Evolutionary conservation across 768 basidiomycete genomes (phyloP), one percentile per base, ranked within the genome.

Genomic region (Rhizopogon salebrosus): DNA sequence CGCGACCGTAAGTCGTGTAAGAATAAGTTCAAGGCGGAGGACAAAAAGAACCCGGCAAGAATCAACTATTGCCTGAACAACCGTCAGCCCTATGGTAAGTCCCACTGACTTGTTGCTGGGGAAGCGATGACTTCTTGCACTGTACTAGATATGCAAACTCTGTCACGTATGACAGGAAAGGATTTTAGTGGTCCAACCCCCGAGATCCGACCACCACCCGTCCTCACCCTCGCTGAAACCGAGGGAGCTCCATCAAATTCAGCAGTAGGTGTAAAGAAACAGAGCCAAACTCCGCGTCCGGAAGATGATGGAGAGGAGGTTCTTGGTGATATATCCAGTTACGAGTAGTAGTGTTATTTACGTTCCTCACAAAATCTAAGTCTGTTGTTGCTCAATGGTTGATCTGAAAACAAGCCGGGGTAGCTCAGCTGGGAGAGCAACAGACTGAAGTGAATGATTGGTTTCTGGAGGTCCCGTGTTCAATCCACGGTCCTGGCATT

Each of bases 11-110:
- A 88, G 62, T 85, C 92, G 24, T 92, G 94, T 68, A 93, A 92
- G 70, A 88, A 90, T 67, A 95, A 95, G 64, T 95, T 93, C 74
- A 94, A 91, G 61, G 78, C 84, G 0, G 94, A 95, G 66, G 92
- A 94, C 65, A 89, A 80, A 70, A 83, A 80, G 64, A 86, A 94
- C 64, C 77, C 83, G 26, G 78, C 76, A n/a, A 76, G 85, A 42
- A 88, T 95, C 52, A 86, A 84, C 54, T 75, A 80, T 55, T 87
- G 84, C 63, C 70, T 95, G n/a, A 82, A 82, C 54, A 84, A 87
- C 60, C 80, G 82, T 57, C 76, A 80, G 39, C 89, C 90, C 49
- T 88, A 89, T 57, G 89, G 89, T 89, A 60, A 58, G 80, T 72
- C 34, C 34, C 14, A 10, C 36, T 26, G 29, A 26, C 46, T 22